These are phyloP conservation scores for Huntiella savannae DNA, from an alignment of 2,329 filamentous ascomycete species.

Conservation along the genomic window DNA sequence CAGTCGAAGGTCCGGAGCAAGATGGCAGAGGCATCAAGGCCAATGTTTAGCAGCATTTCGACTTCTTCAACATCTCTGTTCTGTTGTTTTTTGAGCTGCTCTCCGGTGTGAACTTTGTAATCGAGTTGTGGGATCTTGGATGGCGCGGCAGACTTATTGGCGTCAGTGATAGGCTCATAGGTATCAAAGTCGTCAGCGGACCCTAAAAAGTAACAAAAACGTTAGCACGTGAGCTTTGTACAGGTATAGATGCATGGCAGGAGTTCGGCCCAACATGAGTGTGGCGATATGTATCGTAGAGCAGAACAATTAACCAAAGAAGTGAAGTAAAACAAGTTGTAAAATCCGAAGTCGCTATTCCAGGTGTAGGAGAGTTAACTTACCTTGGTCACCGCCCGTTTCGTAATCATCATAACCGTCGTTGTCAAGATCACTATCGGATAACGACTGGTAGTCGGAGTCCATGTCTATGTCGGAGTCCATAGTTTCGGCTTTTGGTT, in stretches of 20 bases:
- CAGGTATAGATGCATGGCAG: too few relatives aligned
- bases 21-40: conserved; percentile 78
- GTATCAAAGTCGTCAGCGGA: conserved; percentile 12
- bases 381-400: conserved; percentile 1
- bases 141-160: conserved; percentile 32
- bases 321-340: too few relatives aligned
- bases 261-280: too few relatives aligned
- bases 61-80: conserved; percentile 75
- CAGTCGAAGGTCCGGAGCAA: conserved; percentile 75
- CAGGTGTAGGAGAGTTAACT: too few relatives aligned
- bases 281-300: too few relatives aligned
- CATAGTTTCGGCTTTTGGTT: conserved; percentile 41
- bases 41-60: conserved; percentile 74
- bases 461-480: conserved; percentile 82
- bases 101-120: conserved; percentile 61
- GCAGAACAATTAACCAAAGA: too few relatives aligned
- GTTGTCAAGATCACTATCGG: conserved; percentile 43
- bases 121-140: conserved; percentile 59
- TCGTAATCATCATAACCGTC: conserved; percentile 34
- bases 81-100: conserved; percentile 71
- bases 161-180: conserved; percentile 23
- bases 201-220: background rate
- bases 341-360: too few relatives aligned
- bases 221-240: background rate
- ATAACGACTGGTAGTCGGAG: conserved; percentile 69